Percentiles rank a stretch among this genome's conserved stretches.
Conservation (phyloP, 1,284 basidiomycete species). For the Leccinum ponderosum region DNA sequence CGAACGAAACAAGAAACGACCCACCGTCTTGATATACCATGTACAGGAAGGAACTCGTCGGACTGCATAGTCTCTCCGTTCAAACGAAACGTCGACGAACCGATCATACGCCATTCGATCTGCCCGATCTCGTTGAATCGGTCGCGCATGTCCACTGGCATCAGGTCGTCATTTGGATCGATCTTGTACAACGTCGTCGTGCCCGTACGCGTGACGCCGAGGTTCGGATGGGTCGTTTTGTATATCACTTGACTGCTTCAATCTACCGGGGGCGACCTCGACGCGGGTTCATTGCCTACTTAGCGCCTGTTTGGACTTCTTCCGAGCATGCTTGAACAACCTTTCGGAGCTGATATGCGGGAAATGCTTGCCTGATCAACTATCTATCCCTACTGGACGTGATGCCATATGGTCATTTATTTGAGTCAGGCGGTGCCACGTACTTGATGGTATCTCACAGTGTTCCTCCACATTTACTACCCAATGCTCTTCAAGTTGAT, state of each 20-base stretch:
- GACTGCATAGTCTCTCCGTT: slow-evolving; percentile 21
- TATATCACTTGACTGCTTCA: slow-evolving; percentile 28
- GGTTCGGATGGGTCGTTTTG: slow-evolving; percentile 26
- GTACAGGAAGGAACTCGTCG: slow-evolving; percentile 27
- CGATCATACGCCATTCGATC: slow-evolving; percentile 29
- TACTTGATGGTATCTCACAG: too few species aligned
- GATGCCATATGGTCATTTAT: too few species aligned
- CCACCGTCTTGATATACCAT: slow-evolving; percentile 27
- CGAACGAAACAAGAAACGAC: slow-evolving; percentile 2
- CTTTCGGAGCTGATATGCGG: too few species aligned
- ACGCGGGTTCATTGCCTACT: too few species aligned
- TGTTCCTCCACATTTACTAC: too few species aligned
- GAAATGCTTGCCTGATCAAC: too few species aligned
- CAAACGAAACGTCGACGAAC: slow-evolving; percentile 25
- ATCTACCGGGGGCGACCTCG: too few species aligned
- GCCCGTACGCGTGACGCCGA: slow-evolving; percentile 7
- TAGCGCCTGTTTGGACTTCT: too few species aligned
- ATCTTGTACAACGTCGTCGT: slow-evolving; percentile 29
- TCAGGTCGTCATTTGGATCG: slow-evolving; percentile 21
- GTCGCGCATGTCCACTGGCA: slow-evolving; percentile 28
- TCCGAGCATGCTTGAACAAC: too few species aligned
- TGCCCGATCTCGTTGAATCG: slow-evolving; percentile 24
- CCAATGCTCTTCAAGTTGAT: too few species aligned
- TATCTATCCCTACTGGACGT: too few species aligned
- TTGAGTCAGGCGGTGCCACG: too few species aligned